Evolutionary conservation across 2,329 filamentous ascomycete genomes (phyloP).

Genomic region (Phaeosphaeria sp.): DNA sequence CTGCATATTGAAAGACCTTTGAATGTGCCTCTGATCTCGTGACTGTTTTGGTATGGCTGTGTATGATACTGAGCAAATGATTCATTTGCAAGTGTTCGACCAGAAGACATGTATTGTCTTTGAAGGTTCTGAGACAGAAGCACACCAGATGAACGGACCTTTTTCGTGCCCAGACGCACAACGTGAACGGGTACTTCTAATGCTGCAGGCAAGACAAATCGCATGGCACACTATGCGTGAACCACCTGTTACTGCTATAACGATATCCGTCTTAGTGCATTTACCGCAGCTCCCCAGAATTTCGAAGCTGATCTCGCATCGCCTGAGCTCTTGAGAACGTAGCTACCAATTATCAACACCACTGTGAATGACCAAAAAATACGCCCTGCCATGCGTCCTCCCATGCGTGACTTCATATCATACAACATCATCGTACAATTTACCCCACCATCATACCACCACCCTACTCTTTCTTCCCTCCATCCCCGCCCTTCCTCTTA

Average conservation of each 20-base stretch:
- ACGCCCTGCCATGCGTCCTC: not conserved
- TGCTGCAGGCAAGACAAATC: not conserved
- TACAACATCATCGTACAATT: not conserved
- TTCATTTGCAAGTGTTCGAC: not conserved
- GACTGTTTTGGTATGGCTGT: not conserved
- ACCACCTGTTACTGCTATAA: not conserved
- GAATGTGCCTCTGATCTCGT: not conserved
- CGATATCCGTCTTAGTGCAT: not conserved
- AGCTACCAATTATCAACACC: no score
- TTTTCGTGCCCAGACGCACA: not conserved
- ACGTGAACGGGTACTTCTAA: not conserved
- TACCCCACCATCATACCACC: not conserved
- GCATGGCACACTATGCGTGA: not conserved
- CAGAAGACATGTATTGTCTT: not conserved
- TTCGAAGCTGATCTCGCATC: no score
- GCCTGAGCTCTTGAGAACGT: no score
- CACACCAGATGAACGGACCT: not conserved
- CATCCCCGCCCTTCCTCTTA: conserved; percentile 42
- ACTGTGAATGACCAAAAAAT: no score
- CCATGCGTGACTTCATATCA: not conserved
- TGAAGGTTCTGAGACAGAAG: not conserved
- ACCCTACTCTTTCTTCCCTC: conserved; percentile 30
- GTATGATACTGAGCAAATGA: not conserved
- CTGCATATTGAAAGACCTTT: not conserved
- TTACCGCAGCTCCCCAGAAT: not conserved